Base-by-base conservation (phyloP, 257 asterid species). In the Leonotis leonurus region DNA sequence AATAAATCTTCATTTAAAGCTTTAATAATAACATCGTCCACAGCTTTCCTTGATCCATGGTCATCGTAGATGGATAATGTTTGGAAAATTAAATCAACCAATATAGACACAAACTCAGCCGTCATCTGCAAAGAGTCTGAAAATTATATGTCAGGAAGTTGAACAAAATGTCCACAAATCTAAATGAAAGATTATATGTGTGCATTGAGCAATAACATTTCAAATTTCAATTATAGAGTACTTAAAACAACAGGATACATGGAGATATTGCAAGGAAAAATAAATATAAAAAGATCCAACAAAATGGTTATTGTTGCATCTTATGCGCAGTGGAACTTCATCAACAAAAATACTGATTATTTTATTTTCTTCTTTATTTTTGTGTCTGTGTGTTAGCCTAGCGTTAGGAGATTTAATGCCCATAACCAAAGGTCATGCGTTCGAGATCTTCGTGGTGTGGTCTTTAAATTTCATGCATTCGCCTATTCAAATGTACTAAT, bases 81-180 rank as follows among this genome's bases (percentile, higher is more conserved):
- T 74, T 74, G 90, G 79, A 92, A 89, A 69, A 89, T 59, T 56
- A 78, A 62, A 71, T 92, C 97, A 64, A 92, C 85, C 85, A 92
- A 67, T 48, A 75, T 70, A 13, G 95, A 65, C 12, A 77, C 85
- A 69, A 84, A 67, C 68, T 92, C 98, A 3, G 77, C 18, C 8
- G 87, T 75, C 83, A 84, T 73, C 78, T 77, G 89, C 75, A 75
- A 80, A 78, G 75, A 73, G 57, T 73, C 78, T 68, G 80, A 74
- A 65, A 71, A 54, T 51, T 14, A 61, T 25, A 48, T 35, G 69
- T 80, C 72, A 75, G 71, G 22, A 37, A 55, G 58, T 55, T 51
- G 52, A 65, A 40, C 22, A 49, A 25, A 56, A 41, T 8, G 11
- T 53, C 53, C 17, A 52, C 43, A 13, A 25, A 33, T 54, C 60